Conservation (phyloP, 106 monocot species). For the Platanthera guangdongensis region DNA sequence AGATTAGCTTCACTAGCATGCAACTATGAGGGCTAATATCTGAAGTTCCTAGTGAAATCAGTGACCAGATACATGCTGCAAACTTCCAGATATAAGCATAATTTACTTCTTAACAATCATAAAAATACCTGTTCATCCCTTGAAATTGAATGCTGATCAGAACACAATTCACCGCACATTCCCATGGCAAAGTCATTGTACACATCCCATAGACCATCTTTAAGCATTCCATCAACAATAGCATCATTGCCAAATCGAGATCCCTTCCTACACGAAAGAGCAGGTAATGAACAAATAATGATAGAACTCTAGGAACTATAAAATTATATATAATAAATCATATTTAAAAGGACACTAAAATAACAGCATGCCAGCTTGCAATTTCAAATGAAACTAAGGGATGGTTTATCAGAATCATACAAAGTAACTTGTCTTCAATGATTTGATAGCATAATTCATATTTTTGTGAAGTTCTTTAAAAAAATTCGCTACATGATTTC, state of each 20-base stretch:
- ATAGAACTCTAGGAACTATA: not conserved
- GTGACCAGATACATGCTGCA: not conserved
- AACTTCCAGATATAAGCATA: not conserved
- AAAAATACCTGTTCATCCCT: constrained; percentile 82
- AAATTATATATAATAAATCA: not conserved
- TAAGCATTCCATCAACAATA: constrained; percentile 92
- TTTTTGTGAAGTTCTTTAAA: not conserved
- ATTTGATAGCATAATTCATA: not conserved
- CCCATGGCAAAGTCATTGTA: constrained; percentile 92
- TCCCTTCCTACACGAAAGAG: constrained; percentile 59
- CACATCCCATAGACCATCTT: constrained; percentile 98
- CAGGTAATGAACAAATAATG: not conserved
- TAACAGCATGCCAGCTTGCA: not conserved
- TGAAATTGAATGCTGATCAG: constrained; percentile 71
- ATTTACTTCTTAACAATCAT: not conserved
- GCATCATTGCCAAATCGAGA: constrained; percentile 94
- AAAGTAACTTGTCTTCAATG: not conserved
- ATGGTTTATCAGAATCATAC: not conserved
- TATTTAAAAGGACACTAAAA: not conserved
- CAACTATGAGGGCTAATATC: not conserved
- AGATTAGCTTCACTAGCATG: not conserved
- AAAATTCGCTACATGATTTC: not conserved
- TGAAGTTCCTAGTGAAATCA: not conserved
- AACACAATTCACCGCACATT: constrained; percentile 86
- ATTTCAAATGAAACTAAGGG: not conserved